These are phyloP conservation scores for Conringia planisiliqua DNA, from an alignment of 345 rosid genomes.

Conservation along the genomic window DNA sequence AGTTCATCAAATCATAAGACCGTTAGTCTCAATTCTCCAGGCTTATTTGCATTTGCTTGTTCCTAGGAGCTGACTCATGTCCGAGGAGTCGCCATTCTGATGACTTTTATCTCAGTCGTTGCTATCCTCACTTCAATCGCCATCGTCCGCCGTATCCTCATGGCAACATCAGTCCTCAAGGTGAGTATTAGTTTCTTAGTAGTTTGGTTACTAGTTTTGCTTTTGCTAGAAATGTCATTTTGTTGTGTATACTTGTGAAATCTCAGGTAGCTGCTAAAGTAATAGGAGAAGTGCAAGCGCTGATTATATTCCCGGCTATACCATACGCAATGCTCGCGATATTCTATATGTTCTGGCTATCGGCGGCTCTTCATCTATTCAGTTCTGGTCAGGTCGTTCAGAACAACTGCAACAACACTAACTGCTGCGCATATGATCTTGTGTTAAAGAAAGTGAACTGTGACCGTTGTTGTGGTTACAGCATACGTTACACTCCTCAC, in stretches of 20 bases:
- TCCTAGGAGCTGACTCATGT: constrained; percentile 83
- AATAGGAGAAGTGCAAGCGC: constrained; percentile 94
- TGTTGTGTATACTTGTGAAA: constrained; percentile 9
- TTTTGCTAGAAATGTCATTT: constrained; percentile 7
- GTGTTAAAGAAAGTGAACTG: constrained; percentile 69
- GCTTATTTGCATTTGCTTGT: constrained; percentile 22
- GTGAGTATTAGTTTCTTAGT: constrained; percentile 37
- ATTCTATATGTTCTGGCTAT: constrained; percentile 94
- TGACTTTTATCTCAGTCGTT: constrained; percentile 74
- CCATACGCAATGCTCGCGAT: constrained; percentile 74
- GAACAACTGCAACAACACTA: constrained; percentile 64
- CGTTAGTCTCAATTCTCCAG: neutral
- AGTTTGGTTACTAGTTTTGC: constrained; percentile 5
- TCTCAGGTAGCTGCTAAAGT: constrained; percentile 98
- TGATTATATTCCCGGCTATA: constrained; percentile 78
- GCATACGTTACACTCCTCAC: constrained; percentile 90
- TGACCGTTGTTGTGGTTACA: constrained; percentile 88
- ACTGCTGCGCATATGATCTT: constrained; percentile 92
- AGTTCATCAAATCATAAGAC: neutral
- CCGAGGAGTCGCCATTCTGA: constrained; percentile 64
- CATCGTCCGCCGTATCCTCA: constrained; percentile 82
- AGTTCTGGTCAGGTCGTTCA: constrained; percentile 86
- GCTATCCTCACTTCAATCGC: constrained; percentile 88
- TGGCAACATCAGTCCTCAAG: constrained; percentile 98
- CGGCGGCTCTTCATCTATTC: constrained; percentile 85